Conservation (phyloP, 306 rosid genomes). For the Malus sieversii region DNA sequence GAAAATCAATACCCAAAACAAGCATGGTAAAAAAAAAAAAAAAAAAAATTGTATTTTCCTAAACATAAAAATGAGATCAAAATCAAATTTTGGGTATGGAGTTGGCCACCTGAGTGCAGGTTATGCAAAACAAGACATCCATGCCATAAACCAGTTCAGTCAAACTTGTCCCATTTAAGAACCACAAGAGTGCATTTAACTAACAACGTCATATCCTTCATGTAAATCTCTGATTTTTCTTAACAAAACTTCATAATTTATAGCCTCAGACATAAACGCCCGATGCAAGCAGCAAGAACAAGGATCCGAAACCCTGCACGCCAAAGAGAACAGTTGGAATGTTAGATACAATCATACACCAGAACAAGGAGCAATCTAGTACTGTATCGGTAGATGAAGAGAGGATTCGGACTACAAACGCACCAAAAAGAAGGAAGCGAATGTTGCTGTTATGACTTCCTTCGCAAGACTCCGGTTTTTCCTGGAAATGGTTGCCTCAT, state of each 20-base stretch:
- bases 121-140: not conserved
- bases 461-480: constrained; percentile 70
- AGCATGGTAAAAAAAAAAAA: no score
- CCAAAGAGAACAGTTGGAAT: not conserved
- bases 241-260: constrained; percentile 29
- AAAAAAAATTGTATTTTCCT: no score
- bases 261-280: constrained; percentile 74
- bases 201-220: constrained; percentile 18
- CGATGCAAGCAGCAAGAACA: constrained; percentile 84
- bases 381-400: no score
- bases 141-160: not conserved
- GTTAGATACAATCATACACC: not conserved
- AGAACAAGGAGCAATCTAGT: not conserved
- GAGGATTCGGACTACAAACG: not conserved
- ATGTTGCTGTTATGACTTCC: constrained; percentile 73
- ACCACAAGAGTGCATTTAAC: constrained; percentile 5
- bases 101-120: not conserved
- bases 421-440: constrained; percentile 86
- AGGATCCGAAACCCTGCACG: constrained; percentile 56
- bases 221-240: constrained; percentile 28
- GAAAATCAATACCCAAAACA: no score
- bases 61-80: not conserved
- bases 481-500: constrained; percentile 84
- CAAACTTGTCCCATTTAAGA: not conserved
- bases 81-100: not conserved